Base-by-base conservation (phyloP, 2,329 filamentous ascomycete species). In the Pestalotiopsis sp. region DNA sequence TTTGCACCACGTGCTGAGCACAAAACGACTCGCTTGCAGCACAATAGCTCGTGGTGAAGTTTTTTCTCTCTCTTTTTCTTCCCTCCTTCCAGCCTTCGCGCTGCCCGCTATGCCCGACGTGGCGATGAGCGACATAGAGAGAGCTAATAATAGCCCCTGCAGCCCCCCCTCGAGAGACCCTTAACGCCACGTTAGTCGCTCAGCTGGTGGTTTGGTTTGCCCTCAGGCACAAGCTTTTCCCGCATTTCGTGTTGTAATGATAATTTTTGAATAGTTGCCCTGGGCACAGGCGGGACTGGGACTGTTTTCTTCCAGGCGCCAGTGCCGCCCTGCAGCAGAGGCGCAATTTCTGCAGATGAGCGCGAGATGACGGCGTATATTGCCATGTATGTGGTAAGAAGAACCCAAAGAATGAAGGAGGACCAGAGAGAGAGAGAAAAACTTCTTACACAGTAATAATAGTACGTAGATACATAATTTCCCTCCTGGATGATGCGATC, bases 91-190 rank as follows among this genome's bases (percentile, higher is more conserved):
- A 52, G 31, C 31, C 7, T 36, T 36, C 31, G 31, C 31, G 31
- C 45, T 52, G 45, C 17, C 45, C 45, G 45, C 45, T 52, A 52
- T 17, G 17, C 45, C 45, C 45, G 45, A 59, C 57, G 23, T 27
- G 23, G 57, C 57, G 23, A 27, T 59, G 57, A 59, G 25, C 57
- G 57, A 59, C 57, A 36, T 14, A 14, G 59, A 36, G 59, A 52
- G 45, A 52, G 59, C 59, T 62, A 62, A 62, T 62, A 36, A 62
- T 62, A 62, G 31, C 59, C 59, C 59, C 13, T 62, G 59, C 59
- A 62, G 13, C 27, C 57, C 59, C 31, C 59, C 31, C 39, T n/a
- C 25, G 6, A 36, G 36, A 39, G 59, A 62, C 59, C 59, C 59
- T 36, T 62, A 62, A 62, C 59, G 59, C 59, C 59, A 62, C 59